These are phyloP conservation scores for Capsella bursapastoris DNA, from an alignment of 345 rosid species.

Conservation along the genomic window DNA sequence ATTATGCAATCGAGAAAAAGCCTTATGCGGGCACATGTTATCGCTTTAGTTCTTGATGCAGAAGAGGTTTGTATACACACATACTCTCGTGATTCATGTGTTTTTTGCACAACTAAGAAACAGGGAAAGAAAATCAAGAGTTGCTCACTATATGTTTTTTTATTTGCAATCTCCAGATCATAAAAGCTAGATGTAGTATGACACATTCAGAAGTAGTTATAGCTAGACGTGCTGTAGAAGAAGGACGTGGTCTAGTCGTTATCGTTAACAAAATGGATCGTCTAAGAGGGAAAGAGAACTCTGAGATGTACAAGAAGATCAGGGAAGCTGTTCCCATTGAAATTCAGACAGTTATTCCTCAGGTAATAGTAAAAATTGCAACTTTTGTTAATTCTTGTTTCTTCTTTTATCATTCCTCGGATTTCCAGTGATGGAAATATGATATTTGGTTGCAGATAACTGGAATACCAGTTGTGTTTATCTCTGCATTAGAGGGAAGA, in stretches of 20 bases:
- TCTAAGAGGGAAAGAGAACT: slow-evolving; percentile 64
- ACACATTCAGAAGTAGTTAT: slow-evolving; percentile 96
- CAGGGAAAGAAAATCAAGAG: neutral
- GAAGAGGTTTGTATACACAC: slow-evolving; percentile 64
- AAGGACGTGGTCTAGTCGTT: slow-evolving; percentile 91
- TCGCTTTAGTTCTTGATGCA: slow-evolving; percentile 95
- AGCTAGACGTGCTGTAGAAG: slow-evolving; percentile 92
- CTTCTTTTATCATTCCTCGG: neutral
- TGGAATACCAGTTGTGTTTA: slow-evolving; percentile 83
- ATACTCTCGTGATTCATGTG: neutral
- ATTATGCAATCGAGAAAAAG: slow-evolving; percentile 92
- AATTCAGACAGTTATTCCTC: slow-evolving; percentile 91
- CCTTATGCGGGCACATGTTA: slow-evolving; percentile 92
- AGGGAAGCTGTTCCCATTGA: slow-evolving; percentile 92
- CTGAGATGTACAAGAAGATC: slow-evolving; percentile 61
- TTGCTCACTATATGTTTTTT: slow-evolving; percentile 20
- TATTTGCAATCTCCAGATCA: slow-evolving; percentile 54
- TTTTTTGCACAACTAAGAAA: neutral
- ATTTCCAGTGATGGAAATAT: slow-evolving; percentile 21
- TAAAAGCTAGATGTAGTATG: slow-evolving; percentile 76
- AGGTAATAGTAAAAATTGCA: slow-evolving; percentile 50
- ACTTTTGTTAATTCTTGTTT: neutral
- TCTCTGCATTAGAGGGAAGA: slow-evolving; percentile 87
- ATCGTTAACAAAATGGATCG: slow-evolving; percentile 97
- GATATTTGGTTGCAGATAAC: slow-evolving; percentile 59